phyloP scores from a whole-genome alignment of 352 stramenopile genomes.

The Globisporangium iwayamae region DNA sequence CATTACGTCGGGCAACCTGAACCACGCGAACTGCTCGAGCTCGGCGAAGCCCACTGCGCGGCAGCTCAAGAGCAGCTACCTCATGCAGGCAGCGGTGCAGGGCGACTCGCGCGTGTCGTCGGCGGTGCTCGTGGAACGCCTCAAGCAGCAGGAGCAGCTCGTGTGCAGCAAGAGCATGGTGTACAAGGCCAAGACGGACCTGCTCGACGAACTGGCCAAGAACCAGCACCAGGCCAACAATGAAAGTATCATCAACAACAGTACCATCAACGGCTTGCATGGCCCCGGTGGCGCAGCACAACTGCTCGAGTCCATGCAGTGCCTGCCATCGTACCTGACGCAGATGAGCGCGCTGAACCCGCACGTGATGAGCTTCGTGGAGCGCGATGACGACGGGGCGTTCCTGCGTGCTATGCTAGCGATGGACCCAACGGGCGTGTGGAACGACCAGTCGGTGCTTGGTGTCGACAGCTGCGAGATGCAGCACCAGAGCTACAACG shows the following conservation, averaged over 20 bases:
- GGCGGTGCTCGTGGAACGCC: constrained; percentile 30
- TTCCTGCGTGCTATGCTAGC: constrained; percentile 35
- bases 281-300: neutral
- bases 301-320: constrained; percentile 22
- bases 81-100: constrained; percentile 44
- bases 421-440: constrained; percentile 37
- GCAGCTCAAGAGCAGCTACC: constrained; percentile 35
- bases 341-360: constrained; percentile 34
- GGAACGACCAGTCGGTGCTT: constrained; percentile 38
- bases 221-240: constrained; percentile 10
- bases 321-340: constrained; percentile 37
- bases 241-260: neutral
- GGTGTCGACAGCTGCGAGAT: constrained; percentile 34
- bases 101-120: constrained; percentile 38
- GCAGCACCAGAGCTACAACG: constrained; percentile 25
- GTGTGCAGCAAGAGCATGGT: constrained; percentile 54
- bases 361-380: constrained; percentile 28
- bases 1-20: constrained; percentile 43
- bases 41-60: constrained; percentile 37
- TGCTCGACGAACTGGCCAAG: constrained; percentile 34
- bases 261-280: neutral
- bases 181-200: constrained; percentile 55
- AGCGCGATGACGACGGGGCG: constrained; percentile 23
- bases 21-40: constrained; percentile 36
- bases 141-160: constrained; percentile 25